Conservation (phyloP, 495 filamentous ascomycete genomes). For the Aspergillus sclerotioniger region DNA sequence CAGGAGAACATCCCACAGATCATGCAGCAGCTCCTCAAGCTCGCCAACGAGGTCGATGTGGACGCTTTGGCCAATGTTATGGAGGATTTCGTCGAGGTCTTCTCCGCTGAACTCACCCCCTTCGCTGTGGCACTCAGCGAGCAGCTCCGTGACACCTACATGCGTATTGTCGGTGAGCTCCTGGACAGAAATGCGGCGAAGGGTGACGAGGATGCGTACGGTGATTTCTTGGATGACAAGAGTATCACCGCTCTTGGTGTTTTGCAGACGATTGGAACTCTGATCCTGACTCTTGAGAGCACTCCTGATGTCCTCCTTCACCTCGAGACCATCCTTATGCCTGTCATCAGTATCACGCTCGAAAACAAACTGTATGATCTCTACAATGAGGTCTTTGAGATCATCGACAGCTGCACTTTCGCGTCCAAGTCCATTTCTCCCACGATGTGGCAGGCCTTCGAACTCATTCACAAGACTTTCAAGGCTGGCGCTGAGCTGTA, state of each 20-base stretch:
- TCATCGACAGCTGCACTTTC: constrained; percentile 99
- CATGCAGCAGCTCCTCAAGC: constrained; percentile 96
- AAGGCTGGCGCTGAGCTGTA: constrained; percentile 96
- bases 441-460: constrained; percentile 98
- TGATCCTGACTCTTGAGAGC: constrained; percentile 95
- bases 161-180: constrained; percentile 89
- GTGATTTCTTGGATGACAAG: constrained; percentile 95
- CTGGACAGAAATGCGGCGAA: constrained; percentile 75
- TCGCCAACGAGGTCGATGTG: constrained; percentile 94
- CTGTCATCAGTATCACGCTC: constrained; percentile 90
- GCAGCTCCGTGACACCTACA: constrained; percentile 93
- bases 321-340: constrained; percentile 93
- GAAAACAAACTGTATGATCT: constrained; percentile 97
- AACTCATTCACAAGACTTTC: constrained; percentile 94
- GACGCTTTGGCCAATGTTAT: constrained; percentile 97
- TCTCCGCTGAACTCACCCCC: constrained; percentile 90
- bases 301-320: constrained; percentile 92
- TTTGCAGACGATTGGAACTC: constrained; percentile 93
- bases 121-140: constrained; percentile 98
- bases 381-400: constrained; percentile 98
- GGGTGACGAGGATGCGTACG: constrained; percentile 73
- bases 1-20: constrained; percentile 98
- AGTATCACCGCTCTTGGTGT: constrained; percentile 96
- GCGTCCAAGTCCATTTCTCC: constrained; percentile 91
- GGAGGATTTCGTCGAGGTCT: constrained; percentile 99